Conservation (phyloP, 1,284 basidiomycete species). For the Blastosporella zonata region DNA sequence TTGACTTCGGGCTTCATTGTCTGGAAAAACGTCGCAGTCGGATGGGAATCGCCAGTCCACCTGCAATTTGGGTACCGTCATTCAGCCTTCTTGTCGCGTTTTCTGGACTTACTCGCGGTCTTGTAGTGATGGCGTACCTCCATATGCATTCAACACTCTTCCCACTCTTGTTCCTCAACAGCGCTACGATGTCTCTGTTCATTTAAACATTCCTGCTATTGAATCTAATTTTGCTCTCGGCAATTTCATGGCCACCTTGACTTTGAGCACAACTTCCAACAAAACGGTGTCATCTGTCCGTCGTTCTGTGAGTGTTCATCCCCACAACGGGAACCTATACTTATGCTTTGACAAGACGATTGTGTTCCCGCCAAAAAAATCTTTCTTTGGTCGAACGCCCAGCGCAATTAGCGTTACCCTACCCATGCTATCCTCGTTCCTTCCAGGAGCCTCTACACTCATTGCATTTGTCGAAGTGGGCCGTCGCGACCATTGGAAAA, state of each 20-base stretch:
- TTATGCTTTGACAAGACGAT: constrained; percentile 47
- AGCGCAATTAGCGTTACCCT: constrained; percentile 46
- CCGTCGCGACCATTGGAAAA: constrained; percentile 66
- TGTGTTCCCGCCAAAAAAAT: constrained; percentile 42
- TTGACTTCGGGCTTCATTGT: constrained; percentile 64
- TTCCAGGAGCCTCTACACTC: constrained; percentile 44
- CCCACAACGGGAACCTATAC: constrained; percentile 4
- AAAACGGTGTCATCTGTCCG: constrained; percentile 56
- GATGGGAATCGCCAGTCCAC: constrained; percentile 64
- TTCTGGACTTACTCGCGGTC: constrained; percentile 5
- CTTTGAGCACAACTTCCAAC: constrained; percentile 54
- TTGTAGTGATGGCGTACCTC: constrained; percentile 55
- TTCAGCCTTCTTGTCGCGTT: background rate
- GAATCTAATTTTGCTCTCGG: constrained; percentile 68
- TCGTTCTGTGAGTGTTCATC: constrained; percentile 53
- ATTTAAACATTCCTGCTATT: constrained; percentile 63
- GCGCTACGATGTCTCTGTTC: constrained; percentile 67
- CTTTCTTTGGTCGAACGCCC: constrained; percentile 38
- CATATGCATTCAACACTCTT: constrained; percentile 56
- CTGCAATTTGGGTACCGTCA: constrained; percentile 71
- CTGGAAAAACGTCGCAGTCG: constrained; percentile 64
- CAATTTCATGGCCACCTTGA: constrained; percentile 75
- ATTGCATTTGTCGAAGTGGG: constrained; percentile 62
- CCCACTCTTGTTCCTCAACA: constrained; percentile 54
- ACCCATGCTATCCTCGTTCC: constrained; percentile 51